Percentiles rank a stretch among this genome's conserved stretches.
These are phyloP conservation scores for Penicillium sp. DNA, from an alignment of 2,329 filamentous ascomycete genomes.

Conservation along the genomic window DNA sequence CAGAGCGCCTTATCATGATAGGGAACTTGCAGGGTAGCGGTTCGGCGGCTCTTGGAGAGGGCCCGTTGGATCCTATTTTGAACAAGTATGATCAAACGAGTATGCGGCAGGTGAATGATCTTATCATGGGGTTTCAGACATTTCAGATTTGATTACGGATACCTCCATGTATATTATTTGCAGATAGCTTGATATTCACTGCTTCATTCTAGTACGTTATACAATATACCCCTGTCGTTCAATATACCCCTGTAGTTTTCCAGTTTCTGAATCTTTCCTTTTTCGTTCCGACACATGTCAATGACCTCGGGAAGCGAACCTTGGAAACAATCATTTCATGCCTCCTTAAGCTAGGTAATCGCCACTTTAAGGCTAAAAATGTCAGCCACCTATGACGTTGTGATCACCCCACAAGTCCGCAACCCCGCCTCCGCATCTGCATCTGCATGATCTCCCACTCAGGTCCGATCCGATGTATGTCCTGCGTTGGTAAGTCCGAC, in stretches of 20 bases:
- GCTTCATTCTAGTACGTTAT: no score
- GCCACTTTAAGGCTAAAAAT: no score
- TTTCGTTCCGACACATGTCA: no score
- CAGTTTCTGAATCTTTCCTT: no score
- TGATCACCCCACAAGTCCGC: not conserved
- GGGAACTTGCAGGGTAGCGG: constrained; percentile 6
- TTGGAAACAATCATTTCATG: no score
- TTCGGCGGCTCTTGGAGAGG: constrained; percentile 5
- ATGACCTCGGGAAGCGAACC: no score
- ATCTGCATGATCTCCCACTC: not conserved
- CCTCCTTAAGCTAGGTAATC: no score
- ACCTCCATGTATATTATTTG: no score
- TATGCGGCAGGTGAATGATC: constrained; percentile 39
- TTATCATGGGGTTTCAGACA: constrained; percentile 36
- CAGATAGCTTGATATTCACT: no score
- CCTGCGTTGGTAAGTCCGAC: not conserved
- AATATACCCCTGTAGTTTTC: no score
- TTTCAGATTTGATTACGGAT: constrained; percentile 23
- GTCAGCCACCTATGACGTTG: not conserved
- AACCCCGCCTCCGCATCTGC: constrained; percentile 8
- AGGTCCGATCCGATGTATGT: not conserved
- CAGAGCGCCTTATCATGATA: constrained; percentile 23
- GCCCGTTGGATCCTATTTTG: constrained; percentile 28
- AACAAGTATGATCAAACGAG: constrained; percentile 40
- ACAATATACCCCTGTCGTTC: no score